These are phyloP conservation scores for Leishmania mexicana DNA, from an alignment of 208 protist species.

Conservation along the genomic window DNA sequence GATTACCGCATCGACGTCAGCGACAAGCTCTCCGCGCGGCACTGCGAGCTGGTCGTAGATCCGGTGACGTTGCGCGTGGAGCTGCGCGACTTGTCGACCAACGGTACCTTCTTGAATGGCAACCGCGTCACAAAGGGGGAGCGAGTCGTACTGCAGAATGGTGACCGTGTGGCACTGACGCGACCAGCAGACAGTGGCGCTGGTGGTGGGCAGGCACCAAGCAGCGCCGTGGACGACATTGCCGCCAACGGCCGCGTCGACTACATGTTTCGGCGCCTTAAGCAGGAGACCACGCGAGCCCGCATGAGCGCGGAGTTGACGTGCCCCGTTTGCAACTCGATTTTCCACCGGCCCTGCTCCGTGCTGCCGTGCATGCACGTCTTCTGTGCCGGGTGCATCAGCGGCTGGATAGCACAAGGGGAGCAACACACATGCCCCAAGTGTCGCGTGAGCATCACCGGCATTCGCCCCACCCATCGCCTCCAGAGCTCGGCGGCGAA, in stretches of 20 bases:
- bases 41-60: conserved; percentile 76
- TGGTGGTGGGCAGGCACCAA: too few relatives aligned
- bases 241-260: conserved; percentile 25
- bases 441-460: conserved; percentile 55
- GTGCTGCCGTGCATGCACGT: conserved; percentile 90
- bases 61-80: conserved; percentile 51
- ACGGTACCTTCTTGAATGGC: conserved; percentile 83
- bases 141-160: conserved; percentile 48
- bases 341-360: conserved; percentile 80
- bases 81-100: conserved; percentile 73
- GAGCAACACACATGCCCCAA: conserved; percentile 51
- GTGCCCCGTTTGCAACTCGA: conserved; percentile 65
- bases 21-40: conserved; percentile 59
- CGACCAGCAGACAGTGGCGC: conserved; percentile 21
- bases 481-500: conserved; percentile 78
- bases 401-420: conserved; percentile 48
- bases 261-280: conserved; percentile 71
- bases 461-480: conserved; percentile 81
- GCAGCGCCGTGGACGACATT: neutral
- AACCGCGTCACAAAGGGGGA: conserved; percentile 45
- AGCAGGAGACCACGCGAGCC: conserved; percentile 32
- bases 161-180: conserved; percentile 56
- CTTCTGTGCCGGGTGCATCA: conserved; percentile 88
- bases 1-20: conserved; percentile 58
- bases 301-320: conserved; percentile 70